Conservation (phyloP, 148 eudicot genomes). For the Agrostemma githago region DNA sequence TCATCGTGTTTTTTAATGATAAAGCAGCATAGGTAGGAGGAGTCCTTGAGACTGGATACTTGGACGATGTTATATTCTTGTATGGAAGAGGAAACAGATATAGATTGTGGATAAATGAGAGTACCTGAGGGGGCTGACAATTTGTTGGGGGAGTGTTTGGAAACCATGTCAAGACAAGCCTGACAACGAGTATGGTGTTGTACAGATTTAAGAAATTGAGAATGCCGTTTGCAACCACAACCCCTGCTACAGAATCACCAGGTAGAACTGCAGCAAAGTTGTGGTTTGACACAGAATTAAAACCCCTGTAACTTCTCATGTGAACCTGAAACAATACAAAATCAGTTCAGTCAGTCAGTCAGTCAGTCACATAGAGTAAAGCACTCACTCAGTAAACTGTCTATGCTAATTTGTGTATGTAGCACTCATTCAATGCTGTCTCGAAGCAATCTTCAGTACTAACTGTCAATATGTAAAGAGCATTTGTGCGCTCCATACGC, state of each 20-base stretch:
- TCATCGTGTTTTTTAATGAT: too few species aligned
- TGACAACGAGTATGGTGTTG: constrained; percentile 63
- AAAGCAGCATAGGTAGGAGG: too few species aligned
- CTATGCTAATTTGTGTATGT: too few species aligned
- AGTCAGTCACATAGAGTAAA: too few species aligned
- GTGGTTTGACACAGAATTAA: constrained; percentile 42
- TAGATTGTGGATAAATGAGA: background rate
- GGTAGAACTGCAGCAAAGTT: constrained; percentile 92
- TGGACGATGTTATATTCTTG: too few species aligned
- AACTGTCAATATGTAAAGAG: too few species aligned
- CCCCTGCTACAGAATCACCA: constrained; percentile 82
- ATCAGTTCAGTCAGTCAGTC: background rate
- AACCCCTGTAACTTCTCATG: constrained; percentile 35
- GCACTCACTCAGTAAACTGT: too few species aligned
- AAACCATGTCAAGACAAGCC: constrained; percentile 98
- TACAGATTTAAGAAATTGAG: constrained; percentile 79
- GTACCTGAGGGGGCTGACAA: constrained; percentile 88
- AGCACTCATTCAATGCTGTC: too few species aligned
- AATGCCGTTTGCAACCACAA: constrained; percentile 78
- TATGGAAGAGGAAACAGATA: background rate
- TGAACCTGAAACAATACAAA: constrained; percentile 38
- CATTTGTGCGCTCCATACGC: too few species aligned
- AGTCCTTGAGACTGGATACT: too few species aligned
- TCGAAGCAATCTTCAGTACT: too few species aligned
- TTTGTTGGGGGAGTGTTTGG: constrained; percentile 81